Percentiles rank a stretch among this genome's conserved stretches.
Evolutionary conservation across 495 filamentous ascomycete species (phyloP).

Genomic region (Ramalina intermedia): DNA sequence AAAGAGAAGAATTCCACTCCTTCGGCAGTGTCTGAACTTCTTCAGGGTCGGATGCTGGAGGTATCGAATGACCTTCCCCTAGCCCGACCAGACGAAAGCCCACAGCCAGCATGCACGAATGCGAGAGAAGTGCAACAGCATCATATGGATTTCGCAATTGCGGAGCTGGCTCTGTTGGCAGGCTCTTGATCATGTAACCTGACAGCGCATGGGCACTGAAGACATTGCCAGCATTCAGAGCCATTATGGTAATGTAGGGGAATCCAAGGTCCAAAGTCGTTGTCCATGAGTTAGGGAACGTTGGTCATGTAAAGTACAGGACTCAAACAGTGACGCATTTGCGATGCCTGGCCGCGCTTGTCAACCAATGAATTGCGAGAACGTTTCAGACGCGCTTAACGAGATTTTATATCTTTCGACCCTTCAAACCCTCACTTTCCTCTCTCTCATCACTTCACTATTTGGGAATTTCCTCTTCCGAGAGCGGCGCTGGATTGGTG

Average conservation of each 20-base stretch:
- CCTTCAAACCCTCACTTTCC: too few species aligned
- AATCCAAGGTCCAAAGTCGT: not conserved
- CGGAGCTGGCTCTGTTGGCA: constrained; percentile 32
- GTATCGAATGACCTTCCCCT: constrained; percentile 58
- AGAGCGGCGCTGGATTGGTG: too few species aligned
- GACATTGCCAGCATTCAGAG: constrained; percentile 11
- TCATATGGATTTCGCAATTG: constrained; percentile 68
- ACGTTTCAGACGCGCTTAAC: too few species aligned
- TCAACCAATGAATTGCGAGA: too few species aligned
- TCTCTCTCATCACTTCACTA: too few species aligned
- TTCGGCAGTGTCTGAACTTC: constrained; percentile 43
- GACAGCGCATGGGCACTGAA: constrained; percentile 14
- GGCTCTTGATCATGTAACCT: constrained; percentile 17
- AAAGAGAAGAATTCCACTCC: constrained; percentile 60
- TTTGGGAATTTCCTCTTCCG: too few species aligned
- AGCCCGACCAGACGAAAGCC: constrained; percentile 76
- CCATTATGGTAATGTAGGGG: constrained; percentile 2
- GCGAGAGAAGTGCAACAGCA: constrained; percentile 68
- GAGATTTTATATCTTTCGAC: too few species aligned
- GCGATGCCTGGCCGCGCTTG: constrained; percentile 2
- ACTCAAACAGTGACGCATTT: not conserved
- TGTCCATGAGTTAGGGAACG: too few species aligned
- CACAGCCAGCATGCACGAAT: constrained; percentile 68
- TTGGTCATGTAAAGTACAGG: too few species aligned
- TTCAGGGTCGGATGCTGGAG: constrained; percentile 32